A percentile compares a stretch with the other conserved stretches of the same genome.
phyloP scores from a whole-genome alignment of 768 basidiomycete species.

The Holtermanniella nyarrowii region DNA sequence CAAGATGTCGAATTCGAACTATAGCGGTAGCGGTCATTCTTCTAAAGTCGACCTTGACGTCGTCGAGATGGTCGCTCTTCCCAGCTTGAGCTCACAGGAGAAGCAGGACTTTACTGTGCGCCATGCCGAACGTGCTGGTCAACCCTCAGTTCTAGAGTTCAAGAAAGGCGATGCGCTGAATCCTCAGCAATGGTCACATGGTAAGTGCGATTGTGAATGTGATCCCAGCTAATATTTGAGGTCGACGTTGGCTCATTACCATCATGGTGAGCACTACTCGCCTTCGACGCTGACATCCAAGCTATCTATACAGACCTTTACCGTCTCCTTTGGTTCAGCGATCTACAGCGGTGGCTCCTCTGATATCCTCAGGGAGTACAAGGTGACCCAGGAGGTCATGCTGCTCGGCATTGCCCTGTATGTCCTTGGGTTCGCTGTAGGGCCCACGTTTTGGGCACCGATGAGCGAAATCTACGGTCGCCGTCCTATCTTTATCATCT shows the following conservation, averaged over 20 bases:
- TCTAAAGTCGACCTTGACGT: too few relatives aligned
- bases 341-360: not conserved
- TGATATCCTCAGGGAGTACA: not conserved
- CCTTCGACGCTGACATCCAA: not conserved
- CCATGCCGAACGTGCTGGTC: not conserved
- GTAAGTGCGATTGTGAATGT: not conserved
- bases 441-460: slow-evolving; percentile 47
- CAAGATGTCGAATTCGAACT: too few relatives aligned
- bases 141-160: not conserved
- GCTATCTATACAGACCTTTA: not conserved
- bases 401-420: not conserved
- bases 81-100: not conserved
- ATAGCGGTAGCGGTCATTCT: too few relatives aligned
- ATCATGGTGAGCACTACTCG: too few relatives aligned
- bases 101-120: not conserved
- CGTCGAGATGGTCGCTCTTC: too few relatives aligned
- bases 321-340: not conserved
- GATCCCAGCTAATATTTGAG: too few relatives aligned
- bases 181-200: not conserved
- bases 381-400: not conserved
- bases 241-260: not conserved
- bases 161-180: not conserved
- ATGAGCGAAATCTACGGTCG: slow-evolving; percentile 53
- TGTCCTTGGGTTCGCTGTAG: not conserved
- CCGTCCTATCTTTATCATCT: slow-evolving; percentile 46